Evolutionary conservation across 139 green algal species (phyloP).

Genomic region (Deuterostichococcus epilithicus): DNA sequence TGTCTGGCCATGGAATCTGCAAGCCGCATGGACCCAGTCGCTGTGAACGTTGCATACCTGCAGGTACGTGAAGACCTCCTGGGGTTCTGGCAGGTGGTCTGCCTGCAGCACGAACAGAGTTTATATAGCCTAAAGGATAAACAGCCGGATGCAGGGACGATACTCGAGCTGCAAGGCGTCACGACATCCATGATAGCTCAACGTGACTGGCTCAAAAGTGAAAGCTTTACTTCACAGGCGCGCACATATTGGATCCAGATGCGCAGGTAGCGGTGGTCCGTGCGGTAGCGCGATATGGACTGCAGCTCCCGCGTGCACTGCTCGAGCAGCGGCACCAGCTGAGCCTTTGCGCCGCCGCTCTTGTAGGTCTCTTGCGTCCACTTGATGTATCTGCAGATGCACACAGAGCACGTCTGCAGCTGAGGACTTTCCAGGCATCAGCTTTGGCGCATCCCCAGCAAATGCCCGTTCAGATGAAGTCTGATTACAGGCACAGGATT

Average conservation of each 20-base stretch:
- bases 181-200: background rate
- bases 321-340: conserved; percentile 83
- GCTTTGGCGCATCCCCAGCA: no score
- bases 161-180: background rate
- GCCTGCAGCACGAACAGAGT: no score
- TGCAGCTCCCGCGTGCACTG: conserved; percentile 70
- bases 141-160: background rate
- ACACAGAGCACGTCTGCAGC: background rate
- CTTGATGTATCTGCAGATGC: conserved; percentile 87
- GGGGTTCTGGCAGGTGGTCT: conserved; percentile 78
- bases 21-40: no score
- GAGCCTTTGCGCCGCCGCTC: conserved; percentile 58
- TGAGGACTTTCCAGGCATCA: background rate
- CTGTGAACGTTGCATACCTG: conserved; percentile 20
- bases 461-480: no score
- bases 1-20: no score
- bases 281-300: conserved; percentile 53
- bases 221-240: background rate
- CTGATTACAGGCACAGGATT: no score
- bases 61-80: conserved; percentile 84
- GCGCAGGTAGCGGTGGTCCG: conserved; percentile 83
- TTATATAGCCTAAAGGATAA: no score
- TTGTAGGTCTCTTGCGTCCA: conserved; percentile 77
- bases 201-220: background rate
- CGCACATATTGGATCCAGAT: conserved; percentile 94